Conservation (phyloP, 1,139 yeast species). For the Kluyveromyces marxianus region DNA sequence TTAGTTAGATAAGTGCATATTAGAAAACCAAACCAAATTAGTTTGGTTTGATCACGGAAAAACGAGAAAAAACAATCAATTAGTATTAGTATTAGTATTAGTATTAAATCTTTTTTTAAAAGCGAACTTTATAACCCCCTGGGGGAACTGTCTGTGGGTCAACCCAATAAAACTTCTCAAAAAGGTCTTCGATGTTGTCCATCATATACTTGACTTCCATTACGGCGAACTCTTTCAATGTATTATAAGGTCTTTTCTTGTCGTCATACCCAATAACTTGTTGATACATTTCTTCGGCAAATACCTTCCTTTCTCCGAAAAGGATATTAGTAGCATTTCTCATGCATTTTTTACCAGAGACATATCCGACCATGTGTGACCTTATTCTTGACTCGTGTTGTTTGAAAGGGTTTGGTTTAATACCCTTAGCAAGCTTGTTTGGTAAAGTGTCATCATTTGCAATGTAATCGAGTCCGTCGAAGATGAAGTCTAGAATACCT, state of each 20-base stretch:
- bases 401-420: constrained; percentile 4
- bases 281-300: constrained; percentile 5
- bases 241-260: constrained; percentile 3
- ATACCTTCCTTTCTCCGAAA: constrained; percentile 3
- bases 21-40: no score
- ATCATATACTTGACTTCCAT: constrained; percentile 5
- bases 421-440: constrained; percentile 2
- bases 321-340: constrained; percentile 2
- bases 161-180: constrained; percentile 5
- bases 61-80: no score
- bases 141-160: constrained; percentile 2
- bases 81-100: no score
- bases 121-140: constrained; percentile 4
- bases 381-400: constrained; percentile 5
- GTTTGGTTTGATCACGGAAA: no score
- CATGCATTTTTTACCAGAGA: constrained; percentile 5
- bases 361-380: constrained; percentile 6
- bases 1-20: no score
- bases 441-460: constrained; percentile 5
- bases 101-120: neutral
- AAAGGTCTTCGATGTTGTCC: constrained; percentile 6
- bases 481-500: constrained; percentile 2
- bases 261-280: constrained; percentile 5
- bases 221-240: constrained; percentile 4
- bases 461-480: constrained; percentile 6